Base-by-base conservation (phyloP, 495 filamentous ascomycete species). In the Xylaria grammica region DNA sequence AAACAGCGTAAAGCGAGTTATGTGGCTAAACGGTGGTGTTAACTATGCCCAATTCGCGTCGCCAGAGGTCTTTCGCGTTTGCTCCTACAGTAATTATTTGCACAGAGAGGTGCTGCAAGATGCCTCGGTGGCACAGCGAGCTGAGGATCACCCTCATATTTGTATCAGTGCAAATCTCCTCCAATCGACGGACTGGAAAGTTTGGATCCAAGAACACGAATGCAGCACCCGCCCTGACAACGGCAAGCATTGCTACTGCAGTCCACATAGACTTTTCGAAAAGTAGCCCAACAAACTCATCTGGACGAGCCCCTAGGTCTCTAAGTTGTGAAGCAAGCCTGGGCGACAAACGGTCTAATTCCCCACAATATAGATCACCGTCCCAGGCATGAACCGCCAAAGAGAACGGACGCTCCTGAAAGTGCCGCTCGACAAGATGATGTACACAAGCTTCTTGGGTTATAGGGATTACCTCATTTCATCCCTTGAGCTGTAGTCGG, bases 201-300 rank as follows among this genome's bases (percentile, higher is more conserved):
- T 70, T 63, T 26, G 65, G 45, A 10, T 61, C 57, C 4, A 72
- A 36, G 11, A 36, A 36, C 6, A 36, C 5, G 11, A 36, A 36
- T 11, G 34, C 34, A 36, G 34, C 34, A 36, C 34, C 34, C 34
- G 34, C 34, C 34, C 34, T 36, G 6, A 36, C 11, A 6, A 36
- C 34, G 11, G 34, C 34, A 36, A 36, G 34, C 34, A 36, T 36
- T 36, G 34, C 34, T 36, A 36, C 34, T 11, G 34, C 11, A 36
- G 34, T 36, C 34, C 34, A 36, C 34, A 36, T 36, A 36, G 34
- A 36, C 34, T 36, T 36, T 26, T 84, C 80, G 45, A 87, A 87
- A 63, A 79, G 84, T 17, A 87, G 70, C 2, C 78, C 82, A 52
- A 87, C 82, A 27, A 81, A 69, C 19, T 67, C 68, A 70, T 84